Conservation (phyloP, 2,329 filamentous ascomycete species). For the Polychaeton citri region DNA sequence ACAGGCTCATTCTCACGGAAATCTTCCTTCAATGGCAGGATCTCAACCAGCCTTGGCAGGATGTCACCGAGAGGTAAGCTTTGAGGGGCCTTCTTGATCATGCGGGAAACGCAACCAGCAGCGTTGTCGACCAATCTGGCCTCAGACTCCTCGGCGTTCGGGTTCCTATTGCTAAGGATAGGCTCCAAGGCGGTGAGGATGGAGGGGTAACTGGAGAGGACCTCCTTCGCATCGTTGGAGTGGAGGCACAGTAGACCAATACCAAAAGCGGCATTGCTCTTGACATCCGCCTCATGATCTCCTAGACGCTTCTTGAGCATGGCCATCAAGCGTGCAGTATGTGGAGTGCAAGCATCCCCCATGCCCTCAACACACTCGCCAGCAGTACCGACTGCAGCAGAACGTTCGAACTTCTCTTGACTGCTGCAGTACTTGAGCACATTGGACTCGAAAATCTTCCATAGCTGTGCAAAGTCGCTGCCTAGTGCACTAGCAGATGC, state of each 20-base stretch:
- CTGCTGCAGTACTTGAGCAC: slow-evolving; percentile 79
- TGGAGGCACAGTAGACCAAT: slow-evolving; percentile 73
- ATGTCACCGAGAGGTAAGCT: slow-evolving; percentile 69
- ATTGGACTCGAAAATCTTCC: slow-evolving; percentile 92
- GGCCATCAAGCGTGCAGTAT: slow-evolving; percentile 63
- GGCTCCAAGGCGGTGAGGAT: slow-evolving; percentile 81
- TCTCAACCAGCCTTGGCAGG: slow-evolving; percentile 62
- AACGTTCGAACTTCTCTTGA: slow-evolving; percentile 74
- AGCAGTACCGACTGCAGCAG: slow-evolving; percentile 79
- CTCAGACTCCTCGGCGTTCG: slow-evolving; percentile 48
- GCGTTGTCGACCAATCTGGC: slow-evolving; percentile 85
- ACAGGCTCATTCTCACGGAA: slow-evolving; percentile 94
- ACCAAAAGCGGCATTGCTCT: slow-evolving; percentile 90
- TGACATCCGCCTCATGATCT: slow-evolving; percentile 82
- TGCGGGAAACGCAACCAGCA: slow-evolving; percentile 76
- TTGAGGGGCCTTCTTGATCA: slow-evolving; percentile 84
- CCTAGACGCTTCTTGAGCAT: slow-evolving; percentile 73
- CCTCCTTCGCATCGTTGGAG: slow-evolving; percentile 59
- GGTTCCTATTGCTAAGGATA: slow-evolving; percentile 44
- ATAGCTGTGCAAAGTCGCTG: slow-evolving; percentile 67
- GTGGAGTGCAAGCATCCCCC: slow-evolving; percentile 66
- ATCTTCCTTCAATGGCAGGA: slow-evolving; percentile 82
- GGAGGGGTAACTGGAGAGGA: slow-evolving; percentile 59
- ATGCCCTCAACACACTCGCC: slow-evolving; percentile 84
- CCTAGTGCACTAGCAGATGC: slow-evolving; percentile 75